Conservation (phyloP, 1,139 yeast genomes). For the Sugiyamaella pinicola region DNA sequence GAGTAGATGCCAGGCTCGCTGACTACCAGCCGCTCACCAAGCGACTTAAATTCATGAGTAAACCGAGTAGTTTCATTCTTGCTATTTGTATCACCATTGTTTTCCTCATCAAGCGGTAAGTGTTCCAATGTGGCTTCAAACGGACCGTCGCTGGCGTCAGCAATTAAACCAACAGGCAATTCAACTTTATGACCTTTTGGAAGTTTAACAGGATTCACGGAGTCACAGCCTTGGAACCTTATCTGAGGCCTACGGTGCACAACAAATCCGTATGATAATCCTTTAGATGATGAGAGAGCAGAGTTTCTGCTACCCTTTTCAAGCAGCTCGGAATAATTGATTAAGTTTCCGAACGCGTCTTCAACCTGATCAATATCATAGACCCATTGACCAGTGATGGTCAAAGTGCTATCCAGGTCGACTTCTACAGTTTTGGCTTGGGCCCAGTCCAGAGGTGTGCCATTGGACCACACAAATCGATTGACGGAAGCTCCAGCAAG, state of each 20-base stretch:
- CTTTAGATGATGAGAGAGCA: slow-evolving; percentile 28
- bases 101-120: slow-evolving; percentile 19
- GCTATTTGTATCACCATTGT: neutral
- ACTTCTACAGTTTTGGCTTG: slow-evolving; percentile 51
- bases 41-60: slow-evolving; percentile 20
- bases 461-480: slow-evolving; percentile 38
- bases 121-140: slow-evolving; percentile 37
- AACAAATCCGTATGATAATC: slow-evolving; percentile 51
- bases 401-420: slow-evolving; percentile 52
- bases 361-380: slow-evolving; percentile 67
- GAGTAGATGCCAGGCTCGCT: slow-evolving; percentile 65
- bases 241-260: slow-evolving; percentile 67
- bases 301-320: slow-evolving; percentile 38
- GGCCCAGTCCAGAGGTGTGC: slow-evolving; percentile 55
- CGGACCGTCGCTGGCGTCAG: slow-evolving; percentile 40
- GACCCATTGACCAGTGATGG: slow-evolving; percentile 59
- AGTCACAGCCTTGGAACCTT: slow-evolving; percentile 43
- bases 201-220: slow-evolving; percentile 41
- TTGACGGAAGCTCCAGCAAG: slow-evolving; percentile 32
- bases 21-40: slow-evolving; percentile 41
- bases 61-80: slow-evolving; percentile 9
- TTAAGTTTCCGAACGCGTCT: slow-evolving; percentile 75
- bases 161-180: slow-evolving; percentile 33
- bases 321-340: slow-evolving; percentile 50
- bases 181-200: slow-evolving; percentile 37